These are phyloP conservation scores for Triticum dicoccoides DNA, from an alignment of 176 grass and related monocot species.

Conservation along the genomic window DNA sequence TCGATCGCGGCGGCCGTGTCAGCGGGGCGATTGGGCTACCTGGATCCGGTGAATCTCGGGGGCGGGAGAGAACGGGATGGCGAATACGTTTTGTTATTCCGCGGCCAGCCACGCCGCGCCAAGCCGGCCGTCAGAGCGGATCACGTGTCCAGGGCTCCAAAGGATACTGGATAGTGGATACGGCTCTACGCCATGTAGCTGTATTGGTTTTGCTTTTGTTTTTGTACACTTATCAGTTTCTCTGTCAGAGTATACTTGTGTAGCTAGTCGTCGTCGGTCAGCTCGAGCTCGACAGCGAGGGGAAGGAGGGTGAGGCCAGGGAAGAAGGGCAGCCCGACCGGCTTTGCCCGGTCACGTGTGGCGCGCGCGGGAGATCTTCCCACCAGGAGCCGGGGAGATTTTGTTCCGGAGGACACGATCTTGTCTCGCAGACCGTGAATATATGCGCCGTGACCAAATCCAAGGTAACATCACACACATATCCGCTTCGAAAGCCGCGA, in stretches of 20 bases:
- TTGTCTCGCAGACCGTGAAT: constrained; percentile 38
- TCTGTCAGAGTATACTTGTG: no score
- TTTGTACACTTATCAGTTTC: neutral
- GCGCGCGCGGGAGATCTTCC: constrained; percentile 25
- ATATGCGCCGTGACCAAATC: constrained; percentile 41
- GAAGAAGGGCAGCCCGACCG: no score
- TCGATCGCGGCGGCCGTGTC: neutral
- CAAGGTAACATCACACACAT: constrained; percentile 10
- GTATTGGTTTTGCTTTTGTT: neutral
- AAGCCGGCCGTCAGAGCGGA: neutral
- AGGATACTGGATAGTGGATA: neutral
- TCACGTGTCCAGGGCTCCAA: neutral
- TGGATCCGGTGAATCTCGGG: constrained; percentile 34
- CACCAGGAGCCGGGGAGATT: constrained; percentile 4
- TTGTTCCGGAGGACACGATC: constrained; percentile 34
- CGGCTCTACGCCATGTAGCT: no score
- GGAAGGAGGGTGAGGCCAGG: neutral
- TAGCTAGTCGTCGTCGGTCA: neutral
- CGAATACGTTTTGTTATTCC: constrained; percentile 10
- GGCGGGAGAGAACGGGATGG: neutral
- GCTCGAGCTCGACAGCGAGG: neutral
- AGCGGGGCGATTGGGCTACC: neutral
- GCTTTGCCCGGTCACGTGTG: constrained; percentile 1
- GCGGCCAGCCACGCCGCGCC: neutral
- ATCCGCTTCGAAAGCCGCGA: constrained; percentile 39